Base-by-base conservation (phyloP, 73 alveolate species). In the Paramecium bursaria region DNA sequence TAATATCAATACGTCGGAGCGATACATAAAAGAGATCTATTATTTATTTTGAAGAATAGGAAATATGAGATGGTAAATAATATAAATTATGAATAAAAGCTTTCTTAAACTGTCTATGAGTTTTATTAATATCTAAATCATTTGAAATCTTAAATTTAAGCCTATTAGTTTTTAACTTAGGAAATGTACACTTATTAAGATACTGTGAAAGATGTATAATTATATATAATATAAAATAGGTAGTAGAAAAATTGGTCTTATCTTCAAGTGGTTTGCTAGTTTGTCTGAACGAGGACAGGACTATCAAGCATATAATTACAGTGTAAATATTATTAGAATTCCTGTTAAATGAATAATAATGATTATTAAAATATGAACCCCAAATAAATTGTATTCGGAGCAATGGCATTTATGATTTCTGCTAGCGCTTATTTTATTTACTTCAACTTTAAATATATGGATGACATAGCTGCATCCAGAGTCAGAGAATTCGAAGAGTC, bases 1-100 rank as follows among this genome's bases (percentile, higher is more conserved):
- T 31, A 67, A 17, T 26, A 67, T n/a, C 21, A 67, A 14, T 67
- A 35, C 44, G 10, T 67, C 1, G 82, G 82, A 3, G 33, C 17
- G 22, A 31, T 67, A 0, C 19, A 27, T 21, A 67, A 57, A 42
- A 67, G 57, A 67, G 82, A 67, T n/a, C 33, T 67, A 11, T 6
- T 67, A 13, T 33, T 67, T 3, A 42, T 67, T 3, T 39, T 67
- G 2, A 67, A 42, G 44, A 67, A 67, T 42, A 57, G 82, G 1
- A 39, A 39, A 67, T 67, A 39, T 67, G 82, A 67, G 26, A 30
- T 67, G 82, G 82, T 67, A 35, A 15, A n/a, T n/a, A n/a, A n/a
- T 11, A 39, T 13, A 17, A 30, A 39, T 15, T 1, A 39, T 39
- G 3, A 35, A 6, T 10, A 11, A 21, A 39, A 67, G 82, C 44